Evolutionary conservation across 768 basidiomycete genomes (phyloP), one percentile per base, ranked within the genome.

Genomic region (Clathrus columnatus): DNA sequence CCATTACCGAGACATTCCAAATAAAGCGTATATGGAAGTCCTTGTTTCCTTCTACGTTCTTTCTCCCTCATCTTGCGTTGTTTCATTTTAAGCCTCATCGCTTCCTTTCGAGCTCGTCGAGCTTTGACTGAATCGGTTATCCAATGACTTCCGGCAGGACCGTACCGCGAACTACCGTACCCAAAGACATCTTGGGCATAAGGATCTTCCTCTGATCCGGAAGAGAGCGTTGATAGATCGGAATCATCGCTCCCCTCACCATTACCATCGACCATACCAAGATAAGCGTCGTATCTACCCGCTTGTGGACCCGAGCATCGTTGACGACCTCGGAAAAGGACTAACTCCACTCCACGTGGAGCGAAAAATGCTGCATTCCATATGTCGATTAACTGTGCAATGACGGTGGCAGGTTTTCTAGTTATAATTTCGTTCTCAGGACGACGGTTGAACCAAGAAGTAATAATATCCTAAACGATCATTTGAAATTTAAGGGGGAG

Each of bases 341-440:
- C 75, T 47, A 88, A 70, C 61, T 92, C 89, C n/a, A 86, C 79
- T 18, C 84, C 83, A 45, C 89, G 86, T 30, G 75, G 69, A 54
- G 76, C 64, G 75, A 90, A 90, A 70, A 89, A 92, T 7, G 79
- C 80, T 27, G 70, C 65, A 65, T 91, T 91, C 89, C 89, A 92
- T 26, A 86, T 70, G 59, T 90, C 81, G 60, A 91, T 72, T 27
- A 91, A 75, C 64, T 88, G 85, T n/a, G 79, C 79, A 10, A 80
- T 69, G 46, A 90, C 72, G 10, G 69, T 72, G 21, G 85, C 76
- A 14, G 81, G 78, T 62, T 78, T 81, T 17, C 74, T 74, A 11
- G 16, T 48, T 24, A n/a, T 23, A 36, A 36, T 36, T 27, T 11
- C 36, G 21, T 43, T 27, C 1, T 82, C 77, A 24, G 85, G 76